These are phyloP conservation scores for Pterocarpus macrocarpus DNA, from an alignment of 306 rosid genomes.

Conservation along the genomic window DNA sequence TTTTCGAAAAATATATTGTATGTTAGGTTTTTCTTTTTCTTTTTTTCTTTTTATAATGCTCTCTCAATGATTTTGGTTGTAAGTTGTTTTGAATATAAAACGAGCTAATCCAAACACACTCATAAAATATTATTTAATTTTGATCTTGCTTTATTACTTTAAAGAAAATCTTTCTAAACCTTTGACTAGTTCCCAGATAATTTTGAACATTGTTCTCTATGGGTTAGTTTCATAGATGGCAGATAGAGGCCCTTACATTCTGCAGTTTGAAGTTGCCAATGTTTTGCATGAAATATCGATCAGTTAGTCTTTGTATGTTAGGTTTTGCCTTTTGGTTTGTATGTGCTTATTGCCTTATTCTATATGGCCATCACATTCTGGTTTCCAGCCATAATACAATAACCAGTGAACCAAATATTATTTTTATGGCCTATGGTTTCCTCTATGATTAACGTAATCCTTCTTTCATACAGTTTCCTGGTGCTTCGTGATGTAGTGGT, in stretches of 20 bases:
- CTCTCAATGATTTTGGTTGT: too few relatives aligned
- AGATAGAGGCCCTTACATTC: constrained; percentile 11
- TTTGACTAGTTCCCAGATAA: background rate
- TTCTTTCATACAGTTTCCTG: constrained; percentile 62
- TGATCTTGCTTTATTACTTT: background rate
- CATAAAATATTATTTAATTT: background rate
- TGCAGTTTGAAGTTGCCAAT: background rate
- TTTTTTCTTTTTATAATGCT: too few relatives aligned
- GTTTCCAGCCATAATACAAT: constrained; percentile 8
- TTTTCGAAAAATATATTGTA: background rate
- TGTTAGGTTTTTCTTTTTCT: too few relatives aligned
- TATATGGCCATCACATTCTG: constrained; percentile 22
- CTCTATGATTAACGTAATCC: constrained; percentile 42
- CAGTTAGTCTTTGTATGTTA: background rate
- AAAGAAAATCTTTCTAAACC: background rate
- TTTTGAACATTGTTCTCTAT: constrained; percentile 3
- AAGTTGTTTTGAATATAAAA: too few relatives aligned
- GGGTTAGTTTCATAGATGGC: background rate
- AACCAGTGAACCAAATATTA: constrained; percentile 14
- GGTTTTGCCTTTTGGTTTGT: constrained; percentile 23
- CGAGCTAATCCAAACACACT: background rate
- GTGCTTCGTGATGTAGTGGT: constrained; percentile 62
- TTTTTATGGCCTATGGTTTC: constrained; percentile 32
- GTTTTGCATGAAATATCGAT: constrained; percentile 14
- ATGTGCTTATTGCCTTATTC: constrained; percentile 27